Base-by-base conservation (phyloP, 2,329 filamentous ascomycete genomes). In the Penicillium concentricum region DNA sequence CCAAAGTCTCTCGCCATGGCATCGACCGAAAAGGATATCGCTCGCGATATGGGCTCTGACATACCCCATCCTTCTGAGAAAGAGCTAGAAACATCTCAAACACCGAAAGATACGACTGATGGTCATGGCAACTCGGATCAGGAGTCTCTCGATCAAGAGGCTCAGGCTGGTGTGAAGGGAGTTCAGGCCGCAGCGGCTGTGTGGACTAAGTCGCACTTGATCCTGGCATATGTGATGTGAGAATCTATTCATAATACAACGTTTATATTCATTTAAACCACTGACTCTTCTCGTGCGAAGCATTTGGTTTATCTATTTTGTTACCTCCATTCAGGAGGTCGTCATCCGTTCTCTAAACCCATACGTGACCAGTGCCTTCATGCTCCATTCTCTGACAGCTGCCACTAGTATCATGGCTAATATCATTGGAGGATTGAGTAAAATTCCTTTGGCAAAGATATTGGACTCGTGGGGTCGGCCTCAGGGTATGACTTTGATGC, bases 381-480 rank as follows among this genome's bases (percentile, higher is more conserved):
- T 22, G 15, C 43, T 57, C 3, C 59, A 59, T 41, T 61, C 59
- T n/a, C 28, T 61, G 20, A 57, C 57, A 1, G 57, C 52, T 20
- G 51, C 56, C 26, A 61, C 57, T 3, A 42, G 30, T 30, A 58
- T 61, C 18, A 57, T 61, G 41, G 41, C 57, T 6, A 57, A 49
- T 16, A 46, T 59, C 2, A 51, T 61, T 18, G 48, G 57, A 9
- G 57, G 50, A 1, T 34, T 59, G 37, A 54, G 55, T 24, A 57
- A 61, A 26, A 56, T 59, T 12, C 59, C 59, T 7, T 56, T 62
- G 42, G 60, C 60, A 15, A 64, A 61, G 22, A 51, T 66, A 8
- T 59, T 66, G 34, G 59, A 67, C 32, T 48, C 58, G 10, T 58
- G 65, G 64, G 57, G 59, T 7, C 50, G 59, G 3, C 53, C 59